Evolutionary conservation across 163 green algal species (phyloP).

Genomic region (Volvox carteri): DNA sequence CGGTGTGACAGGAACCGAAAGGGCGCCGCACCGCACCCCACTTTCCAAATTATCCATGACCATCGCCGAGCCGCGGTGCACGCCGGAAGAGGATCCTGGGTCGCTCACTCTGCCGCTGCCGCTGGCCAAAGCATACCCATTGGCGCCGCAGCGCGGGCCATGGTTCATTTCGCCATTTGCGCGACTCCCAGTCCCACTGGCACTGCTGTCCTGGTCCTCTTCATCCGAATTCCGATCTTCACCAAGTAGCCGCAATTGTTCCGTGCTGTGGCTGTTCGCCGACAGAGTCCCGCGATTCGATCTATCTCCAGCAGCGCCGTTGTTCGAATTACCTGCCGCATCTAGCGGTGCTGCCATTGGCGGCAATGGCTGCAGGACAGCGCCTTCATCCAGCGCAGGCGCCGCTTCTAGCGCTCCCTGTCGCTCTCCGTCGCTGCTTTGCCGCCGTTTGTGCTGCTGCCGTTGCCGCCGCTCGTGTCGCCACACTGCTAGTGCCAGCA

Average conservation of each 20-base stretch:
- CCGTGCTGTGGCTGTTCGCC: neutral
- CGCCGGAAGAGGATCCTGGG: neutral
- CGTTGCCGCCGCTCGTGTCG: constrained; percentile 21
- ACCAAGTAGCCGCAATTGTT: neutral
- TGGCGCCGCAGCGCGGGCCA: neutral
- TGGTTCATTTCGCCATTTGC: neutral
- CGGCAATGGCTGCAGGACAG: neutral
- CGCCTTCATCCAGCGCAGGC: neutral
- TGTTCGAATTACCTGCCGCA: neutral
- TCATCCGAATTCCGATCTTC: neutral
- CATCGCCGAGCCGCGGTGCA: neutral
- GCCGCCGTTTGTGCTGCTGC: neutral
- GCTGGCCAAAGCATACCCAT: neutral
- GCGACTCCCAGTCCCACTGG: neutral
- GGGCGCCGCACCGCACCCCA: too few species aligned
- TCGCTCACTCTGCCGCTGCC: neutral
- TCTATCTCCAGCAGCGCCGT: neutral
- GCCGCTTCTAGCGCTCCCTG: neutral
- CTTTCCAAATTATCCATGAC: neutral
- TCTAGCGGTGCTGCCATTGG: too few species aligned
- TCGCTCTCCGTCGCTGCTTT: neutral
- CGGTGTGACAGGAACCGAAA: too few species aligned
- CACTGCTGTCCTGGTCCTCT: neutral
- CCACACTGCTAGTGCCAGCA: constrained; percentile 8
- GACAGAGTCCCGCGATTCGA: neutral